Conservation (phyloP, 208 protist species). For the Vickermania spadyakhi region DNA sequence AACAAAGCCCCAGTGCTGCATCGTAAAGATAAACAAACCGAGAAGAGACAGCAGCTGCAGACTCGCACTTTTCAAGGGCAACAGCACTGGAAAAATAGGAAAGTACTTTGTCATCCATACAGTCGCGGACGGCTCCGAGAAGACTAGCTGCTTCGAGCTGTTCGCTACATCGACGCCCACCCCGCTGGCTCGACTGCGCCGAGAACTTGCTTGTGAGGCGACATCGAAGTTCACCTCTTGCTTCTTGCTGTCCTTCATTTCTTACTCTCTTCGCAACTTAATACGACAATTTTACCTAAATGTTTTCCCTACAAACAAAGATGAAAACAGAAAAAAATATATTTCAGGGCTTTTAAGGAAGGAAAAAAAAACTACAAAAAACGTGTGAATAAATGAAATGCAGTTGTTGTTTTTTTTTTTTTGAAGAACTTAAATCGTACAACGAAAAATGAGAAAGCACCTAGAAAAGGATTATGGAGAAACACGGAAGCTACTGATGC, state of each 20-base stretch:
- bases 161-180: slow-evolving; percentile 5
- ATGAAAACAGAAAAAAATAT: background rate
- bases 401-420: background rate
- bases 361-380: background rate
- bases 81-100: slow-evolving; percentile 6
- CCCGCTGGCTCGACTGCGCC: slow-evolving; percentile 10
- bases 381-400: background rate
- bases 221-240: slow-evolving; percentile 6
- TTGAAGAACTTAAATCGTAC: too few relatives aligned
- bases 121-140: slow-evolving; percentile 9
- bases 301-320: too few relatives aligned
- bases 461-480: too few relatives aligned
- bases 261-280: too few relatives aligned
- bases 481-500: too few relatives aligned
- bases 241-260: too few relatives aligned
- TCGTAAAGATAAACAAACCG: slow-evolving; percentile 2
- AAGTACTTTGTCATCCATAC: slow-evolving; percentile 5
- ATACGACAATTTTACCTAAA: too few relatives aligned
- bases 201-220: slow-evolving; percentile 11
- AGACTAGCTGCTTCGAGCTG: slow-evolving; percentile 14
- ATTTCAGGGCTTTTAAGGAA: background rate
- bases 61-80: slow-evolving; percentile 6
- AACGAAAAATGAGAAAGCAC: too few relatives aligned
- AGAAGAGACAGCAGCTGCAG: slow-evolving; percentile 1
- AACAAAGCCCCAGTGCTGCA: slow-evolving; percentile 14